These are phyloP conservation scores for Manihot esculenta DNA, from an alignment of 441 rosid species.

Conservation along the genomic window DNA sequence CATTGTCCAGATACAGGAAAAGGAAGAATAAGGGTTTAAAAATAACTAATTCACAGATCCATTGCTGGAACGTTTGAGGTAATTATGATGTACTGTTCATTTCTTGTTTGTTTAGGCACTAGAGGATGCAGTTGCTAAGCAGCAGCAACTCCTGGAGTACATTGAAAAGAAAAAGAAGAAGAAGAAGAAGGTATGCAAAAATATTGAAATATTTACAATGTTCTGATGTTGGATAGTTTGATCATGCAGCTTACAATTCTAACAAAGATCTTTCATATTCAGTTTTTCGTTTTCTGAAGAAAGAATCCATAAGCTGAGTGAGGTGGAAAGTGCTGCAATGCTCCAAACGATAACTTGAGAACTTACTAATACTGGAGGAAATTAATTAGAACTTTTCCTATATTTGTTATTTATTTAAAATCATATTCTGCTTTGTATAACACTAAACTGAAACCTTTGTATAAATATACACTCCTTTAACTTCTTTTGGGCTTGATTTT, in stretches of 20 bases:
- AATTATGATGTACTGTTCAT: neutral
- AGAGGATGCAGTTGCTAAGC: conserved; percentile 51
- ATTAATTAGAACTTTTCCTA: conserved; percentile 8
- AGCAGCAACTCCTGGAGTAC: conserved; percentile 55
- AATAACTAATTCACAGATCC: too few relatives aligned
- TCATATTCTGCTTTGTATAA: conserved; percentile 16
- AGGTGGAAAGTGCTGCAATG: neutral
- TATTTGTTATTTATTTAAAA: neutral
- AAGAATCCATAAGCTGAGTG: conserved; percentile 30
- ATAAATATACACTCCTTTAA: neutral
- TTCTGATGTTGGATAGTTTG: neutral
- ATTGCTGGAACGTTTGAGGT: neutral
- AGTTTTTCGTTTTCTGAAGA: conserved; percentile 36
- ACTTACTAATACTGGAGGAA: conserved; percentile 16
- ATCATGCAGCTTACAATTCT: neutral
- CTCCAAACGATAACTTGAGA: neutral
- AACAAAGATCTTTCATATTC: conserved; percentile 14
- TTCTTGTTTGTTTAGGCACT: conserved; percentile 48
- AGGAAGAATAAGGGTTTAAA: too few relatives aligned
- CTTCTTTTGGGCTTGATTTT: neutral
- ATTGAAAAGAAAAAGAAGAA: conserved; percentile 70
- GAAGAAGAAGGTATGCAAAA: conserved; percentile 41
- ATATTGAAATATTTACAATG: neutral
- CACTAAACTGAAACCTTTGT: neutral
- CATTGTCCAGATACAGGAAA: neutral